A percentile compares a stretch with the other conserved stretches of the same genome.
phyloP scores from a whole-genome alignment of 2,329 filamentous ascomycete genomes.

The Aureobasidium uvarum region DNA sequence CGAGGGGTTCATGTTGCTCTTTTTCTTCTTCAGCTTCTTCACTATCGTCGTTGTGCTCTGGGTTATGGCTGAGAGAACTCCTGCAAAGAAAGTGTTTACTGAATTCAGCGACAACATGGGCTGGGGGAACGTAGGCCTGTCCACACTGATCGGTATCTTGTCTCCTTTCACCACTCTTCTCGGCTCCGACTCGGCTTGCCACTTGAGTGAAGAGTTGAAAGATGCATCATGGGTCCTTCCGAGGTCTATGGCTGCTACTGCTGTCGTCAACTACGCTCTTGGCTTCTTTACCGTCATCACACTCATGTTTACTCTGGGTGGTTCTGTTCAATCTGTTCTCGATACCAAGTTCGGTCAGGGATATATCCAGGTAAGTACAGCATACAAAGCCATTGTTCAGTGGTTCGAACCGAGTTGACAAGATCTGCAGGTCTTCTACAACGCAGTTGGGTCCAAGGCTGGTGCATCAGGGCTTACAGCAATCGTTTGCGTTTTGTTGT shows the following conservation, averaged over 20 bases:
- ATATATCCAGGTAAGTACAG: conserved; percentile 19
- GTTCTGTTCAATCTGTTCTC: conserved; percentile 35
- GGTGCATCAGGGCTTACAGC: conserved; percentile 22
- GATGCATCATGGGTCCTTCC: conserved; percentile 36
- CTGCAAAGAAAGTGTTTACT: conserved; percentile 39
- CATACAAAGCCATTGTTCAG: conserved; percentile 32
- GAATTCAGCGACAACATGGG: conserved; percentile 42
- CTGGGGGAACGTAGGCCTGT: conserved; percentile 38
- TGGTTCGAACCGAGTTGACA: conserved; percentile 36
- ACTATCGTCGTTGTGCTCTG: conserved; percentile 33
- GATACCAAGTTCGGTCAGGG: conserved; percentile 19
- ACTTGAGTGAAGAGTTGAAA: conserved; percentile 36
- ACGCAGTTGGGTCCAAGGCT: conserved; percentile 20
- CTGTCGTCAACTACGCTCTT: conserved; percentile 38
- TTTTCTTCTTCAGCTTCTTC: conserved; percentile 44
- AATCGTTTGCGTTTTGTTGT: conserved; percentile 24
- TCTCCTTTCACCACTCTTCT: conserved; percentile 34
- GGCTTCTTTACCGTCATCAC: conserved; percentile 38
- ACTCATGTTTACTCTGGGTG: conserved; percentile 35
- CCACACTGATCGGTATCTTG: conserved; percentile 38
- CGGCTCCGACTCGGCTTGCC: conserved; percentile 28
- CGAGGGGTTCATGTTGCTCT: conserved; percentile 41
- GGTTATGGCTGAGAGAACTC: conserved; percentile 34
- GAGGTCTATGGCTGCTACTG: conserved; percentile 33
- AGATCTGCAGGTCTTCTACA: conserved; percentile 23